These are phyloP conservation scores for Musa troglodytarum DNA, from an alignment of 176 grass and related monocot genomes.

Conservation along the genomic window DNA sequence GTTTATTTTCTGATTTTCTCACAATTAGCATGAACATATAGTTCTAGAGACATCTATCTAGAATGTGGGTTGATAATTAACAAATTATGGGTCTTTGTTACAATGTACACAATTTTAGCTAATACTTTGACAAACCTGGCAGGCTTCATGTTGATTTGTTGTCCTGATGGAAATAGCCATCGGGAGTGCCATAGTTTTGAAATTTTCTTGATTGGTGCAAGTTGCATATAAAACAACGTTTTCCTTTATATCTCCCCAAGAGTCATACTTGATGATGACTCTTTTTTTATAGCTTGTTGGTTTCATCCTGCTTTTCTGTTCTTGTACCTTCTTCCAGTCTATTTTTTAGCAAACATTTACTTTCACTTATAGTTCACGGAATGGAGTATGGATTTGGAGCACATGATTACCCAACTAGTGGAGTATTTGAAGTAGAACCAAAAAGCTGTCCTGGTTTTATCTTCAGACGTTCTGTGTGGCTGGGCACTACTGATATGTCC, in stretches of 20 bases:
- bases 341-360: conserved; percentile 12
- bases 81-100: not conserved
- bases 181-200: not conserved
- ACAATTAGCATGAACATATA: no score
- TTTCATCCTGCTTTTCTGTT: conserved; percentile 14
- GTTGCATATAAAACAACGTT: no score
- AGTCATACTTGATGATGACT: no score
- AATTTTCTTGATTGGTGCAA: not conserved
- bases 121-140: not conserved
- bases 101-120: not conserved
- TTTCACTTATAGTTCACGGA: conserved; percentile 46
- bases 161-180: not conserved
- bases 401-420: conserved; percentile 58
- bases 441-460: conserved; percentile 64
- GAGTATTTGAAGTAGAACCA: conserved; percentile 76
- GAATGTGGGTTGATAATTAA: no score
- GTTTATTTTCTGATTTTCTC: no score
- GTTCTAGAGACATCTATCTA: no score
- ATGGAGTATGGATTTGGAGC: conserved; percentile 80
- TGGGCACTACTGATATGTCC: conserved; percentile 58
- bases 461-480: conserved; percentile 48
- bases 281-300: not conserved
- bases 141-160: not conserved
- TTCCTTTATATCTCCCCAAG: no score
- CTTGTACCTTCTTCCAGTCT: conserved; percentile 3